Evolutionary conservation across 139 green algal species (phyloP).

Genomic region (Closterium sp.): DNA sequence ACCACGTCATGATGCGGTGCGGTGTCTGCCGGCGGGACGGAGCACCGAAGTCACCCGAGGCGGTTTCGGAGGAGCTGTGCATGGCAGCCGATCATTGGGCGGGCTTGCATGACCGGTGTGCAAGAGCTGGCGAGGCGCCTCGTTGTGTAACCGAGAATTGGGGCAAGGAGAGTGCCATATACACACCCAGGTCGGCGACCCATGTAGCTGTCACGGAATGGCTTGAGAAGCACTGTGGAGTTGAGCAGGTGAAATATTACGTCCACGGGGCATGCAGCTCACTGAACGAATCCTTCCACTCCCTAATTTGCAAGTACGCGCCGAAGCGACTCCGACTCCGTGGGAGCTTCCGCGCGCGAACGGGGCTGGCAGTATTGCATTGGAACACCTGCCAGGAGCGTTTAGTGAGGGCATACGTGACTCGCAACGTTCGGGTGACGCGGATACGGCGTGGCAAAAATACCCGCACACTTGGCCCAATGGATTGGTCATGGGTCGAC

Average conservation of each 20-base stretch:
- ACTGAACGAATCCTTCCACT: neutral
- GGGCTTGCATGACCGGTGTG: neutral
- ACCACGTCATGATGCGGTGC: no score
- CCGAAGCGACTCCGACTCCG: neutral
- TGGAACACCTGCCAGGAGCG: neutral
- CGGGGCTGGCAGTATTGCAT: neutral
- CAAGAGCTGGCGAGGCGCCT: neutral
- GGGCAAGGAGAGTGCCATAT: neutral
- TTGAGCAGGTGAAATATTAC: neutral
- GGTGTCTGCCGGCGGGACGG: no score
- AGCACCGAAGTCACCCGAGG: no score
- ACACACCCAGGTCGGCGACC: neutral
- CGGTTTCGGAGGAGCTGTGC: no score
- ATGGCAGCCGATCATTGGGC: neutral
- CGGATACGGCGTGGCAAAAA: neutral
- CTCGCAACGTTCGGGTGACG: neutral
- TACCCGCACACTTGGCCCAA: neutral
- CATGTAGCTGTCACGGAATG: neutral
- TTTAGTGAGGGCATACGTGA: neutral
- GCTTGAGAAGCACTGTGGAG: neutral
- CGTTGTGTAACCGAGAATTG: neutral
- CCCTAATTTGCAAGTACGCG: neutral
- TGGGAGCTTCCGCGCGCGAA: neutral
- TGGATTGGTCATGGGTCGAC: neutral
- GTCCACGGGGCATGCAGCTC: neutral